Conservation (phyloP, 1,284 basidiomycete species). For the Tilletia walkeri region DNA sequence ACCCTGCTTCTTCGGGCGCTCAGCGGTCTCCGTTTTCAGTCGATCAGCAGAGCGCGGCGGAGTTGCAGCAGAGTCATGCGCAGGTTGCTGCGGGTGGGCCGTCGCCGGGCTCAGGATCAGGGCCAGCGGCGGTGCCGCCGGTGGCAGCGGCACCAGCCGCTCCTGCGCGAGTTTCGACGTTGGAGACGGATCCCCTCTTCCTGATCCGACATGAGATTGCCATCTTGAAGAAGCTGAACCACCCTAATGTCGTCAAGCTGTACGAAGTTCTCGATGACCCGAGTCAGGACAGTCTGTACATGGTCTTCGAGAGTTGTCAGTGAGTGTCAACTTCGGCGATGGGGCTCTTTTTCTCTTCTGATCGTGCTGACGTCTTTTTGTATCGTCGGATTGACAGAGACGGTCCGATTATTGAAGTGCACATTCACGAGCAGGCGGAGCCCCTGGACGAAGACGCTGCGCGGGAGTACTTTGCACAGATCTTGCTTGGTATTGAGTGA, state of each 20-base stretch:
- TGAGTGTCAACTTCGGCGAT: slow-evolving; percentile 2
- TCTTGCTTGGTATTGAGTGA: slow-evolving; percentile 59
- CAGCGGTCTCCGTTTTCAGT: background rate
- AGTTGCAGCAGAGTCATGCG: background rate
- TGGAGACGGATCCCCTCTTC: slow-evolving; percentile 40
- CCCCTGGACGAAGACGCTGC: slow-evolving; percentile 54
- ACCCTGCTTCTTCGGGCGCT: background rate
- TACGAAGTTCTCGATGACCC: slow-evolving; percentile 64
- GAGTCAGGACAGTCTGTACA: slow-evolving; percentile 60
- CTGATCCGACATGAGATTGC: slow-evolving; percentile 51
- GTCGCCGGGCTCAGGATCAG: no score
- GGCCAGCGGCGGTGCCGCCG: background rate
- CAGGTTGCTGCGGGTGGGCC: background rate
- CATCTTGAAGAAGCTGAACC: slow-evolving; percentile 50
- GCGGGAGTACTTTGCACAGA: slow-evolving; percentile 61
- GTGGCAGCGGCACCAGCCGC: no score
- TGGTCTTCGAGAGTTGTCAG: slow-evolving; percentile 55
- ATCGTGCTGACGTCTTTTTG: background rate
- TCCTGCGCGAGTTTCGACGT: slow-evolving; percentile 3
- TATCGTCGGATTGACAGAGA: slow-evolving; percentile 52
- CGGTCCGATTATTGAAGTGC: slow-evolving; percentile 60
- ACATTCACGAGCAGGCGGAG: slow-evolving; percentile 41
- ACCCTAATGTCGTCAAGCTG: slow-evolving; percentile 59
- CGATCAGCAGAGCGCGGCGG: slow-evolving; percentile 7
- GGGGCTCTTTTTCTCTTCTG: background rate